Base-by-base conservation (phyloP, 139 green algal species). In the Auxenochlorella pyrenoidosa region DNA sequence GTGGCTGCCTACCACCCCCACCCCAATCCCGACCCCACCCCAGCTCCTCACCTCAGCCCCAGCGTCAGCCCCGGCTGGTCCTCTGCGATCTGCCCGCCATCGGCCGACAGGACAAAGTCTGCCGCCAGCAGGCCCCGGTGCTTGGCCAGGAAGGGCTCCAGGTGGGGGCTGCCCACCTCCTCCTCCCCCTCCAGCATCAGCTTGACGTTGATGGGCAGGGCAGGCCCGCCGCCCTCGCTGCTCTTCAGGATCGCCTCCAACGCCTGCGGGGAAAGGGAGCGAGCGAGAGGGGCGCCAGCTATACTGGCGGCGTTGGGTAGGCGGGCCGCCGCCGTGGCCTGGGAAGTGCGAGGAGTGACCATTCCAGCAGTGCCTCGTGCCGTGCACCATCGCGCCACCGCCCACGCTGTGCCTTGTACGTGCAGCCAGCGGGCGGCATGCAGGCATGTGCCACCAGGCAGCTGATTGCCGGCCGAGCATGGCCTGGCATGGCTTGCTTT, bases 121-220 rank as follows among this genome's bases (percentile, higher is more conserved):
- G 70, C 79, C 3, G 86, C 47, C 77, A 96, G 88, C 41, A 91
- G 47, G 13, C 71, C 79, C 28, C 58, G 82, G 79, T 97, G 87
- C 3, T 75, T 22, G 0, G 76, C 28, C 70, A 97, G 79, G 78
- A 97, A 94, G 19, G 88, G 44, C 22, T 77, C 83, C 54, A 88
- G 65, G 28, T 65, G 34, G 34, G 90, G 90, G 26, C 34, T 77
- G 22, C 86, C 63, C 26, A 95, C 66, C 83, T 96, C 93, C 72
- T 96, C 93, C 83, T 96, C 90, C 3, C 93, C 92, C 77, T 96
- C 93, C 12, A 95, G 15, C 65, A 96, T 65, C n/a, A 96, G 86
- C 78, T 96, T 96, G 51, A 95, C 72, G 82, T 95, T 95, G 54
- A 95, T 59, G 5, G 92, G 92, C 21, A 92, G 83, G 40, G 43